phyloP scores from a whole-genome alignment of 2,329 filamentous ascomycete genomes.

The Hymenoscyphus infarciens region DNA sequence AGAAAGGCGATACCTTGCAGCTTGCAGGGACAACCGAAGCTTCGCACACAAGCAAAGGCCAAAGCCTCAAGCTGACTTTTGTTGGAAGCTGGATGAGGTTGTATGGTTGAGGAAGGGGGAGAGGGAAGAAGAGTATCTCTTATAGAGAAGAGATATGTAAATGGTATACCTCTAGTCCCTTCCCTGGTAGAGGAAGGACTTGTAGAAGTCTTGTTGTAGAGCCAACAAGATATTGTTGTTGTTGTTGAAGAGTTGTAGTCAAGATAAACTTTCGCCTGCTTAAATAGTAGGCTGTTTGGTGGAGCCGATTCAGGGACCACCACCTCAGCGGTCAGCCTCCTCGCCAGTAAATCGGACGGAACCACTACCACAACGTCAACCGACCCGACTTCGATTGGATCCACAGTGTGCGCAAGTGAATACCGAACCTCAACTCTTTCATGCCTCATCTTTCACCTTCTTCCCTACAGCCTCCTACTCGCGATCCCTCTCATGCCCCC shows the following conservation, averaged over 20 bases:
- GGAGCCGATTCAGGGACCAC: too few species aligned
- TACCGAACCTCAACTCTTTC: neutral
- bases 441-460: neutral
- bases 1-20: neutral
- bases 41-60: neutral
- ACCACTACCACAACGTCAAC: neutral
- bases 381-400: neutral
- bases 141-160: neutral
- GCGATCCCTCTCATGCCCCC: conserved; percentile 14
- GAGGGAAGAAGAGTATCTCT: neutral
- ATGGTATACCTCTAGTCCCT: neutral
- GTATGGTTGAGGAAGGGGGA: neutral
- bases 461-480: neutral
- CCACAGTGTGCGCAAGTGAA: neutral
- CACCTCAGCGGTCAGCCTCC: neutral
- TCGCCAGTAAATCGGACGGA: neutral
- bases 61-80: neutral
- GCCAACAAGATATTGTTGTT: neutral
- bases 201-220: neutral
- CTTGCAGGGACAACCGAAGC: neutral
- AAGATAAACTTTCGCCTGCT: neutral
- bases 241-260: neutral
- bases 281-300: neutral
- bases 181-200: neutral
- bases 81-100: neutral